Percentiles rank a stretch among this genome's conserved stretches.
Conservation (phyloP, 495 filamentous ascomycete species). For the Penicillium cinerascens region DNA sequence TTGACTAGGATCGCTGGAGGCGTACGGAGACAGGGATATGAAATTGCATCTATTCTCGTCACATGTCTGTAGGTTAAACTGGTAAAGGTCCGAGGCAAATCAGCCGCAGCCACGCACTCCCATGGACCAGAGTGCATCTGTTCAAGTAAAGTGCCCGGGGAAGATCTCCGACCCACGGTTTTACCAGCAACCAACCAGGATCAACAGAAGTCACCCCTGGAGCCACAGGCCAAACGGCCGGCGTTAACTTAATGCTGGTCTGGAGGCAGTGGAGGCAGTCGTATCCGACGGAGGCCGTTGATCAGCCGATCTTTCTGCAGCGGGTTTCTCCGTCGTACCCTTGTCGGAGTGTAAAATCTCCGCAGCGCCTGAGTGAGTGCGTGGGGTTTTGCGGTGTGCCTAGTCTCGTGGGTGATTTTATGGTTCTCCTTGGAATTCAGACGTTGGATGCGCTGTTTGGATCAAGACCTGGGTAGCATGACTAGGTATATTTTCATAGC, state of each 20-base stretch:
- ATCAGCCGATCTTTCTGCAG: slow-evolving; percentile 15
- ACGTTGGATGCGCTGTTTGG: too few species aligned
- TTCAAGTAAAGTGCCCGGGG: slow-evolving; percentile 13
- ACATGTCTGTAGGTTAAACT: slow-evolving; percentile 11
- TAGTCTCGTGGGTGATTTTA: too few species aligned
- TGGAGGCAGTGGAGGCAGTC: slow-evolving; percentile 9
- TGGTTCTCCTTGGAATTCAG: too few species aligned
- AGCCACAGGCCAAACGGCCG: slow-evolving; percentile 9
- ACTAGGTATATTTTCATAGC: too few species aligned
- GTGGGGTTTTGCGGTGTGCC: too few species aligned
- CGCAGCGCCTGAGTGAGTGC: too few species aligned
- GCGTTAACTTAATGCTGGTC: slow-evolving; percentile 23
- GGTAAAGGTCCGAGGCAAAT: slow-evolving; percentile 12
- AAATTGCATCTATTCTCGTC: slow-evolving; percentile 15
- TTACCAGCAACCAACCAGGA: neutral
- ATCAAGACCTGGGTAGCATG: too few species aligned
- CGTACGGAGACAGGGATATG: slow-evolving; percentile 16
- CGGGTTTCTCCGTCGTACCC: neutral
- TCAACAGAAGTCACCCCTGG: neutral
- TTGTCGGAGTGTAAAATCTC: slow-evolving; percentile 4
- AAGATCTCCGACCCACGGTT: neutral
- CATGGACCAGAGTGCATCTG: neutral
- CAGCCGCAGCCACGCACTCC: slow-evolving; percentile 15
- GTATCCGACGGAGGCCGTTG: slow-evolving; percentile 9
- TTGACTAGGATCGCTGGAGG: slow-evolving; percentile 7